Conservation (phyloP, 225 moss, liverwort and hornwort species). For the Pseudoscleropodium purum region DNA sequence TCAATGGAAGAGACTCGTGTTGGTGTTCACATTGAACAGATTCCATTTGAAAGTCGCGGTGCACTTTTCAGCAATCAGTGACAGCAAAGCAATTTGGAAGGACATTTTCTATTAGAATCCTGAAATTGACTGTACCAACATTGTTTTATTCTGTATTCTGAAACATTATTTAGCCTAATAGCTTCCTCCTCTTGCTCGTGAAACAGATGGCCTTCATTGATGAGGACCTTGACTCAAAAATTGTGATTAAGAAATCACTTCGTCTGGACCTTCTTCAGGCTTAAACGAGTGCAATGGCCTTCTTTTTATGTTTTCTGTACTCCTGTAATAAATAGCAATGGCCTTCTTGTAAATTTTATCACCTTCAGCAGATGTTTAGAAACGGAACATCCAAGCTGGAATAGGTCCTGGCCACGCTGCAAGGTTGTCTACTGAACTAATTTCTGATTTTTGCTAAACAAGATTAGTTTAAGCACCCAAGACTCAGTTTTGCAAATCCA, state of each 20-base stretch:
- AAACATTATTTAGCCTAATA: slow-evolving; percentile 14
- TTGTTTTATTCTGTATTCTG: slow-evolving; percentile 14
- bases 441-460: neutral
- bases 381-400: neutral
- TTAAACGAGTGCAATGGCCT: neutral
- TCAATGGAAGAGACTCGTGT: slow-evolving; percentile 36
- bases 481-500: neutral
- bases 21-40: slow-evolving; percentile 38
- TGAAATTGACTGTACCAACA: slow-evolving; percentile 7
- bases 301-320: neutral
- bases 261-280: neutral
- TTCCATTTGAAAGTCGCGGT: slow-evolving; percentile 17
- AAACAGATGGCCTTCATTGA: neutral
- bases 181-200: neutral
- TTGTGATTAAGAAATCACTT: neutral
- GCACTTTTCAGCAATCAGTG: slow-evolving; percentile 24
- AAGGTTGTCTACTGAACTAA: neutral
- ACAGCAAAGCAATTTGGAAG: neutral
- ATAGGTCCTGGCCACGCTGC: neutral
- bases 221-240: neutral
- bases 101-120: neutral
- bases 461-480: neutral
- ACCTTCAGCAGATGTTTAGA: neutral
- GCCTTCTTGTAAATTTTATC: neutral
- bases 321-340: neutral